phyloP scores from a whole-genome alignment of 225 moss, liverwort and hornwort species.

The Marchantia paleacea region DNA sequence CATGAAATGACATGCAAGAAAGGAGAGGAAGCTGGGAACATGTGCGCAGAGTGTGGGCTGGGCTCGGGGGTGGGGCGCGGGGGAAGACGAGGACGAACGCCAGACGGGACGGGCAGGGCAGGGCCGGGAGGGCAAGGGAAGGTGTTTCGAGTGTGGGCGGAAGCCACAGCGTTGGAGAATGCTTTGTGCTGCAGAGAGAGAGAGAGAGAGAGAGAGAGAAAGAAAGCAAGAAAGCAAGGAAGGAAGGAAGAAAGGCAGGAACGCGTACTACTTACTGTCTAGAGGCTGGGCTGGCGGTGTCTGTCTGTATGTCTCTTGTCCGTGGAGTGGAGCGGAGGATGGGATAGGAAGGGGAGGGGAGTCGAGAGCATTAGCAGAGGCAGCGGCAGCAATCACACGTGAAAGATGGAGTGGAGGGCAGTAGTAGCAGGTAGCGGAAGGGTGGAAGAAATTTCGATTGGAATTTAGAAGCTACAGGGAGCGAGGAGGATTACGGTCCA shows the following conservation, averaged over 20 bases:
- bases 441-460: neutral
- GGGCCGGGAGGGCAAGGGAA: neutral
- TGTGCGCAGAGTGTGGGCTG: neutral
- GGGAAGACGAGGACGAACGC: neutral
- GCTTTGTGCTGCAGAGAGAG: neutral
- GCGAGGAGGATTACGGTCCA: neutral
- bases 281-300: neutral
- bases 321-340: neutral
- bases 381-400: constrained; percentile 4
- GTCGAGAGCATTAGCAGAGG: neutral
- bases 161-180: no score
- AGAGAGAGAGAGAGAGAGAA: neutral
- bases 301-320: neutral
- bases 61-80: neutral
- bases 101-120: neutral
- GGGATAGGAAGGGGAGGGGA: neutral
- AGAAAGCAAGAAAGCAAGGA: neutral
- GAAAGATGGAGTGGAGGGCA: neutral
- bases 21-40: neutral
- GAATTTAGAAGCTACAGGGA: neutral
- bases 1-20: neutral
- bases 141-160: neutral
- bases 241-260: neutral
- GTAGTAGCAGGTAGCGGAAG: neutral
- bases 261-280: neutral